Percentiles rank a stretch among this genome's conserved stretches.
Conservation (phyloP, 2,329 filamentous ascomycete genomes). For the Aspergillus phoenicis region DNA sequence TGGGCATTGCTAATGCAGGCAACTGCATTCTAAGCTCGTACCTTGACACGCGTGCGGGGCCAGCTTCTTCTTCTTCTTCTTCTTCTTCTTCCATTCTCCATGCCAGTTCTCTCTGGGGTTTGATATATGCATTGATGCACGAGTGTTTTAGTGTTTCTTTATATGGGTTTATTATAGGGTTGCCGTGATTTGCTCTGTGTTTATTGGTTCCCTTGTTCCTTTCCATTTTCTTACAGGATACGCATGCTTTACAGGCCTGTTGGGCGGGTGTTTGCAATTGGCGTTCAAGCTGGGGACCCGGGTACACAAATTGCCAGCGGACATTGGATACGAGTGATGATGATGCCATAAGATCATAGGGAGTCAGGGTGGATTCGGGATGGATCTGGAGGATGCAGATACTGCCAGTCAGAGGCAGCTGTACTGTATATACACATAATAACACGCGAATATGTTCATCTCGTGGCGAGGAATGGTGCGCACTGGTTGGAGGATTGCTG, state of each 20-base stretch:
- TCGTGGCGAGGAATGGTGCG: background rate
- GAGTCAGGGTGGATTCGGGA: conserved; percentile 22
- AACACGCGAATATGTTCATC: conserved; percentile 6
- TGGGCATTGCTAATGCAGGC: background rate
- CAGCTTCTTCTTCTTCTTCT: conserved; percentile 7
- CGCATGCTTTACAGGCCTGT: background rate
- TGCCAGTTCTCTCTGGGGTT: background rate
- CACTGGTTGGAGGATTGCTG: background rate
- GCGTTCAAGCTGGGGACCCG: conserved; percentile 18
- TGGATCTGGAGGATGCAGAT: conserved; percentile 22
- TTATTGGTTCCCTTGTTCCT: background rate
- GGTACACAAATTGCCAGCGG: conserved; percentile 25
- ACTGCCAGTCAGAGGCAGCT: conserved; percentile 23
- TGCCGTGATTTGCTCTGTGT: too few relatives aligned
- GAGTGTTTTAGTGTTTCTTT: background rate
- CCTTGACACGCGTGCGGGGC: background rate
- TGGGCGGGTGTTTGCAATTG: conserved; percentile 8
- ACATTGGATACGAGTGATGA: conserved; percentile 22
- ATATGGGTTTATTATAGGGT: too few relatives aligned
- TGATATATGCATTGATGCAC: background rate
- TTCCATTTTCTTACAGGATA: background rate
- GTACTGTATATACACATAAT: conserved; percentile 29
- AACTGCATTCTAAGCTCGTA: background rate
- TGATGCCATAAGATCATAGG: conserved; percentile 17
- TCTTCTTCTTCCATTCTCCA: background rate